Conservation (phyloP, 352 stramenopile genomes). For the Pythium aristosporum region DNA sequence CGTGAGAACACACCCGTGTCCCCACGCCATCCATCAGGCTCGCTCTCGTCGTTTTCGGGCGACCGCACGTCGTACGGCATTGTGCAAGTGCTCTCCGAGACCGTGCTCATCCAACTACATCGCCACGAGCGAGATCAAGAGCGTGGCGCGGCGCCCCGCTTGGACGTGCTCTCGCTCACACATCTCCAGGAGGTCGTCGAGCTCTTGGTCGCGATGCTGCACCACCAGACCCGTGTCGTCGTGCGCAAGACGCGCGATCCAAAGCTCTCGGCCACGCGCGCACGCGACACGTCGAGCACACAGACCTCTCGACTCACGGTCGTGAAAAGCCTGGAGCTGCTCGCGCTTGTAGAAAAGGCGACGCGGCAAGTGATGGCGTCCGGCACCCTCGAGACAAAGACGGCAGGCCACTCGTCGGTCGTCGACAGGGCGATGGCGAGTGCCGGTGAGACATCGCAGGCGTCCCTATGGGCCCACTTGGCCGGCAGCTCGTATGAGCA, state of each 20-base stretch:
- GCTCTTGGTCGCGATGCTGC: conserved; percentile 73
- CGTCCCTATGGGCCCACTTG: conserved; percentile 35
- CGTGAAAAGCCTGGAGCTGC: conserved; percentile 31
- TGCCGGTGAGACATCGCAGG: conserved; percentile 2
- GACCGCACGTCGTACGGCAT: conserved; percentile 71
- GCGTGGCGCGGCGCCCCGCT: conserved; percentile 11
- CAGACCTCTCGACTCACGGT: conserved; percentile 26
- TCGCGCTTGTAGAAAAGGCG: conserved; percentile 32
- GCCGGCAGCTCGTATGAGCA: conserved; percentile 26
- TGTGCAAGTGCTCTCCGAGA: conserved; percentile 59
- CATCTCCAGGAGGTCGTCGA: conserved; percentile 52
- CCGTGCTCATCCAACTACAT: conserved; percentile 36
- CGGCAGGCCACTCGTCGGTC: conserved; percentile 6
- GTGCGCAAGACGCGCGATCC: conserved; percentile 59
- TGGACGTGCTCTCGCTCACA: conserved; percentile 53
- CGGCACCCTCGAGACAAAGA: not conserved
- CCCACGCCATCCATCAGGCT: conserved; percentile 23
- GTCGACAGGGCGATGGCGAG: not conserved
- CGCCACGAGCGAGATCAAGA: conserved; percentile 35
- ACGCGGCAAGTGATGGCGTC: conserved; percentile 29
- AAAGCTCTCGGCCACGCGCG: conserved; percentile 54
- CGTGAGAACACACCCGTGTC: conserved; percentile 15
- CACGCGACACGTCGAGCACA: conserved; percentile 27
- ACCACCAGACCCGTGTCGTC: conserved; percentile 63
- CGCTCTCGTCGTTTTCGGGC: conserved; percentile 51